Percentiles rank a stretch among this genome's conserved stretches.
These are phyloP conservation scores for Zoysia japonica DNA, from an alignment of 176 grass and related monocot species.

Conservation along the genomic window DNA sequence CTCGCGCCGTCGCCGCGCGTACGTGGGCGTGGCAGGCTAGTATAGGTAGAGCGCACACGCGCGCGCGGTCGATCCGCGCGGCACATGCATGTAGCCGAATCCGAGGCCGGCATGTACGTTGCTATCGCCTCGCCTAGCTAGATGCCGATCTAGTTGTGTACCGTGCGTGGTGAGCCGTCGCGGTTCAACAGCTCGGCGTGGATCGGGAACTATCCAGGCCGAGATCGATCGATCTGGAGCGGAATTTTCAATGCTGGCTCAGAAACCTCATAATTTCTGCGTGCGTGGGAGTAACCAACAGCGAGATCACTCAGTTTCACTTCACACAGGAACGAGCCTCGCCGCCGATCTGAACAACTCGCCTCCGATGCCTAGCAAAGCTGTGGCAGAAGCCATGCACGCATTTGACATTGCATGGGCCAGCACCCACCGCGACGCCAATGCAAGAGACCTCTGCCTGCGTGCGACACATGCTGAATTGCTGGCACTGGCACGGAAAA, in stretches of 20 bases:
- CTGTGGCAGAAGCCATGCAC: not conserved
- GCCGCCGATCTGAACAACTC: not conserved
- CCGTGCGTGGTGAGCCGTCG: too few species aligned
- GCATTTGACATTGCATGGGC: not conserved
- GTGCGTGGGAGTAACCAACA: not conserved
- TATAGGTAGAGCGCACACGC: too few species aligned
- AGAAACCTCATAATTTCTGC: not conserved
- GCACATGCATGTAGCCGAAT: not conserved
- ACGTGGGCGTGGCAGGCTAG: too few species aligned
- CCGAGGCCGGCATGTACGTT: not conserved
- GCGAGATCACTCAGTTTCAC: not conserved
- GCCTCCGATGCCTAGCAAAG: not conserved
- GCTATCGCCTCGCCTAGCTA: not conserved
- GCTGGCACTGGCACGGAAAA: constrained; percentile 8
- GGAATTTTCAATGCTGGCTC: not conserved
- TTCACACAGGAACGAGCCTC: not conserved
- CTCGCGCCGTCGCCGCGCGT: too few species aligned
- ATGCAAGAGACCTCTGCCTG: too few species aligned
- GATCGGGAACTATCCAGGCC: not conserved
- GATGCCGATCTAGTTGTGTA: too few species aligned
- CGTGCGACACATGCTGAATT: not conserved
- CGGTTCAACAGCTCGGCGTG: not conserved
- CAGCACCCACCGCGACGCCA: too few species aligned
- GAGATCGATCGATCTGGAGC: not conserved
- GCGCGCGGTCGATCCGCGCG: not conserved